Conservation (phyloP, 2,329 filamentous ascomycete species). For the Fusarium bactridioides region DNA sequence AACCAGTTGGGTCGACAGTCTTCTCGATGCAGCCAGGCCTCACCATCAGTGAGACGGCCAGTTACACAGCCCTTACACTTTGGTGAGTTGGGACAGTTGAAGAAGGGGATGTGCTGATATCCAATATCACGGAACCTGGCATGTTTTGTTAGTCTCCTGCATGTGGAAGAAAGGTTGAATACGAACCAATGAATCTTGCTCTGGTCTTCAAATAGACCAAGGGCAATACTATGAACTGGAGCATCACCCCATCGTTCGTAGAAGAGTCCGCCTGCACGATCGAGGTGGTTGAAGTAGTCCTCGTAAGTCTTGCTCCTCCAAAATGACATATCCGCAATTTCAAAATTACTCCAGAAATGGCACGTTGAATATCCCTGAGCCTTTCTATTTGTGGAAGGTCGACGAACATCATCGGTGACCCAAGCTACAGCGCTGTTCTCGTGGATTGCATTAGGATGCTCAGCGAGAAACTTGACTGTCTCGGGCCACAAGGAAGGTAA, state of each 20-base stretch:
- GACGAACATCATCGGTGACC: slow-evolving; percentile 79
- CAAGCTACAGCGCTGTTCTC: slow-evolving; percentile 87
- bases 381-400: slow-evolving; percentile 80
- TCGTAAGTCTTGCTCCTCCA: slow-evolving; percentile 91
- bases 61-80: slow-evolving; percentile 91
- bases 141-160: not conserved
- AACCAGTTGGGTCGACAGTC: slow-evolving; percentile 98
- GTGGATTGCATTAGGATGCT: slow-evolving; percentile 82
- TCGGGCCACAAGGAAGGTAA: slow-evolving; percentile 95
- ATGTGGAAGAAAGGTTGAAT: not conserved
- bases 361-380: slow-evolving; percentile 97
- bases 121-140: slow-evolving; percentile 97
- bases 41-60: slow-evolving; percentile 89
- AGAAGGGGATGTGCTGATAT: slow-evolving; percentile 97
- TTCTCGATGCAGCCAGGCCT: slow-evolving; percentile 83
- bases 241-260: slow-evolving; percentile 99
- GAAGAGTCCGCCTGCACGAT: slow-evolving; percentile 97
- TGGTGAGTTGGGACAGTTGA: slow-evolving; percentile 96
- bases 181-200: slow-evolving; percentile 91
- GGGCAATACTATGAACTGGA: slow-evolving; percentile 91
- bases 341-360: slow-evolving; percentile 99
- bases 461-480: slow-evolving; percentile 86
- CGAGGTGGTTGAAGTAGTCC: slow-evolving; percentile 95
- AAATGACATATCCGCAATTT: slow-evolving; percentile 92
- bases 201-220: slow-evolving; percentile 91